Conservation (phyloP, 768 basidiomycete species). For the Dioszegia aurantiaca region DNA sequence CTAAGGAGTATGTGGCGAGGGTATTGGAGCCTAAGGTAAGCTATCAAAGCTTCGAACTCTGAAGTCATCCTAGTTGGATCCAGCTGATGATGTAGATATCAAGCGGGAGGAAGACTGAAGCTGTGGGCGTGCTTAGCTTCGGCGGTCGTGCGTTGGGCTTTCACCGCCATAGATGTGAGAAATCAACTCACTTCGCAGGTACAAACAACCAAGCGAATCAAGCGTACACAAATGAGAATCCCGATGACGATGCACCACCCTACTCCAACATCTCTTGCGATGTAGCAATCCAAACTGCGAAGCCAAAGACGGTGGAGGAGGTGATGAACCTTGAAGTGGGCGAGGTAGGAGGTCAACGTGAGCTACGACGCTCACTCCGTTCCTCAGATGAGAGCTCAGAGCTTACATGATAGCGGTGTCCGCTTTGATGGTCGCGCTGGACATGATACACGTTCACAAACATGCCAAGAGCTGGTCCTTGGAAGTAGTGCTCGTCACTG, state of each 20-base stretch:
- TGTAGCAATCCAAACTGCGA: conserved; percentile 48
- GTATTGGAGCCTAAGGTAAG: conserved; percentile 87
- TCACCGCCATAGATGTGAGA: neutral
- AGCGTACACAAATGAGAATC: conserved; percentile 34
- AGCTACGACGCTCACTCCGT: conserved; percentile 16
- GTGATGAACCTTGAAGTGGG: conserved; percentile 47
- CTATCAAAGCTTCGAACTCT: neutral
- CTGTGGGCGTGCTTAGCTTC: conserved; percentile 83
- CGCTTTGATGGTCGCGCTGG: conserved; percentile 78
- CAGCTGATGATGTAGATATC: conserved; percentile 65
- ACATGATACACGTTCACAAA: conserved; percentile 70
- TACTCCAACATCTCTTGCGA: conserved; percentile 39
- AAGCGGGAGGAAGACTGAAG: conserved; percentile 86
- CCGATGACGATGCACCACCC: conserved; percentile 44
- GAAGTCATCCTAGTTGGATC: neutral
- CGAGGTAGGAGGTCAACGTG: conserved; percentile 47
- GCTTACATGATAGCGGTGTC: conserved; percentile 63
- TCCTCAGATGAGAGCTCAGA: neutral
- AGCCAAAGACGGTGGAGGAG: conserved; percentile 46
- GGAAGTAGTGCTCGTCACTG: conserved; percentile 78
- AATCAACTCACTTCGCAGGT: conserved; percentile 19
- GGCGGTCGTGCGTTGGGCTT: conserved; percentile 63
- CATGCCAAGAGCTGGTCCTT: conserved; percentile 77
- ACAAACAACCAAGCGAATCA: conserved; percentile 50
- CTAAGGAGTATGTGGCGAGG: conserved; percentile 79